phyloP scores from a whole-genome alignment of 2,329 filamentous ascomycete species.

The Zymoseptoria pseudotritici region DNA sequence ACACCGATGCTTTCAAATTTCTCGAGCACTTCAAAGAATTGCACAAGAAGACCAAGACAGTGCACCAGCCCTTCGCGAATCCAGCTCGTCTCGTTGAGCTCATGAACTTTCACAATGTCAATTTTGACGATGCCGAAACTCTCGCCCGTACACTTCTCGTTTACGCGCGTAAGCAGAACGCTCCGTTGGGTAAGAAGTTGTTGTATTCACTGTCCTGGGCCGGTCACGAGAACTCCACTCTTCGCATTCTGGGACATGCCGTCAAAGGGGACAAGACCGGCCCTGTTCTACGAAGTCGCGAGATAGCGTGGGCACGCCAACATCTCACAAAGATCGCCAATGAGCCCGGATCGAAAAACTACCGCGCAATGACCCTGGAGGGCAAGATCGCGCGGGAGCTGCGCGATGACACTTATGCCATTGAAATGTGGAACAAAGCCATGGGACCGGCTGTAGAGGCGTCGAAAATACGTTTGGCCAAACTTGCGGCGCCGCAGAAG shows the following conservation, averaged over 20 bases:
- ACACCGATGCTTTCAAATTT: not conserved
- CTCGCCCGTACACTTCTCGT: constrained; percentile 7
- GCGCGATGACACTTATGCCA: constrained; percentile 20
- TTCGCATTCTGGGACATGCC: constrained; percentile 19
- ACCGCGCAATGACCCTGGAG: constrained; percentile 24
- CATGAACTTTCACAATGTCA: constrained; percentile 1
- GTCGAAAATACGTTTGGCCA: not conserved
- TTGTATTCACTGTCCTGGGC: constrained; percentile 17
- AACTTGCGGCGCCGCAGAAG: constrained; percentile 3
- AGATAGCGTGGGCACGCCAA: constrained; percentile 12
- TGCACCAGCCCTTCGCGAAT: not conserved
- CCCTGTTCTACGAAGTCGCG: constrained; percentile 8
- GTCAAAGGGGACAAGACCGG: constrained; percentile 8
- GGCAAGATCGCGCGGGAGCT: constrained; percentile 21
- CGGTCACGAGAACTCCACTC: constrained; percentile 19
- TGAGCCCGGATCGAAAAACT: constrained; percentile 13
- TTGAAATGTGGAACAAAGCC: constrained; percentile 22
- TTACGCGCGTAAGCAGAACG: not conserved
- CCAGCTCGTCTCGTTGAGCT: not conserved
- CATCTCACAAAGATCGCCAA: constrained; percentile 19
- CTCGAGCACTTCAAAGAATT: not conserved
- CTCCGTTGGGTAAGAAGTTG: constrained; percentile 15
- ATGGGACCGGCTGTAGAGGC: constrained; percentile 16
- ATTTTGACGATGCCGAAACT: constrained; percentile 3
- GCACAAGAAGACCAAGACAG: not conserved